Evolutionary conservation across 2,329 filamentous ascomycete genomes (phyloP), one percentile per base, ranked within the genome.

Genomic region (Xylaria digitata): DNA sequence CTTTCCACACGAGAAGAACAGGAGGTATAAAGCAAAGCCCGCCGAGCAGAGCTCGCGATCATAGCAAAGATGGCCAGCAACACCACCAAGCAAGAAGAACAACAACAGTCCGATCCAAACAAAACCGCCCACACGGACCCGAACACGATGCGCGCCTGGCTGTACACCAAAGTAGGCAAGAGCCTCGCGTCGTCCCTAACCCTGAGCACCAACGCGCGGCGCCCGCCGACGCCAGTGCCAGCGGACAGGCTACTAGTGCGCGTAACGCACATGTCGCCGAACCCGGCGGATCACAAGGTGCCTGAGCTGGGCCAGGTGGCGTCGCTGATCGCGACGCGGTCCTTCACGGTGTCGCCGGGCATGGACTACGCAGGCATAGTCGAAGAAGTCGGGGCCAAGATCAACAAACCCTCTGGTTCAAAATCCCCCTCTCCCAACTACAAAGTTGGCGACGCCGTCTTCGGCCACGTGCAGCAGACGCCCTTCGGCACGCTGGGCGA

Each of bases 241-340:
- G 78, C 76, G 3, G 74, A 82, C 43, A 81, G 87, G 67, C 74
- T 89, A 50, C 81, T 90, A 15, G 79, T 91, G 55, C 78, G 85
- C 68, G 84, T 91, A 7, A 77, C 85, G 64, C 79, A 82, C 63
- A 81, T 82, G 30, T 79, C 84, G 26, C 74, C 90, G 69, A 91
- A 91, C 74, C 88, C 88, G 0, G 85, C 85, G 32, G 90, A 92
- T 81, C 86, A 88, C 82, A 91, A 91, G 76, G 70, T 86, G 1
- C 81, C 86, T 9, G 88, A 90, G 73, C 21, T 79, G 2, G 77
- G 79, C 3, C 77, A 83, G 32, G 76, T 82, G 0, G 62, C 85
- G 6, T 75, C 76, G 1, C 78, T 80, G 3, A 67, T 81, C 23
- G 43, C 82, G 0, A 75, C 84, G 54, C 73, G 77, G 26, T 76